A percentile compares a stretch with the other conserved stretches of the same genome.
Conservation (phyloP, 148 eudicot genomes). For the Polygonum maritimum region DNA sequence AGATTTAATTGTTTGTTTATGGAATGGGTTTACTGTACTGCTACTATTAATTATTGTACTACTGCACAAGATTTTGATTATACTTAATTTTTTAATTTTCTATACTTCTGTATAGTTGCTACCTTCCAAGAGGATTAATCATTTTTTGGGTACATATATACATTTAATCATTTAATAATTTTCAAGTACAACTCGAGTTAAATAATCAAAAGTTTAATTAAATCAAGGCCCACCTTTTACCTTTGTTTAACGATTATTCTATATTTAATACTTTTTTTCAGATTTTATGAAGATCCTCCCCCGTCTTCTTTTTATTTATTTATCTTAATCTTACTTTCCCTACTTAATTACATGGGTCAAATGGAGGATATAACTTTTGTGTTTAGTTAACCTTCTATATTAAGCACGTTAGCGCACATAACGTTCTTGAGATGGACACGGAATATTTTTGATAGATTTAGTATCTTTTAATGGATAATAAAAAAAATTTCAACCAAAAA, state of each 20-base stretch:
- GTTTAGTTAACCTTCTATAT: neutral
- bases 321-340: neutral
- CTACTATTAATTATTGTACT: neutral
- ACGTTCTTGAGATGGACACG: too few relatives aligned
- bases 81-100: neutral
- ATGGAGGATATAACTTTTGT: neutral
- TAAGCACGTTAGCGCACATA: too few relatives aligned
- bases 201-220: neutral
- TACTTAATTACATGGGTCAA: neutral
- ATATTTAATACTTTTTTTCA: neutral
- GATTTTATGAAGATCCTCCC: constrained; percentile 6
- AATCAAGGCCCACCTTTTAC: neutral
- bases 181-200: neutral
- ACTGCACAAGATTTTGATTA: neutral
- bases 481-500: too few relatives aligned
- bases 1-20: neutral
- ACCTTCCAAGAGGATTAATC: neutral
- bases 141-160: too few relatives aligned
- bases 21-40: neutral
- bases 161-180: neutral
- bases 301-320: neutral
- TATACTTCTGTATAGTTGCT: neutral
- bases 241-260: neutral
- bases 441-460: too few relatives aligned
- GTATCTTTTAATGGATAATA: too few relatives aligned